Evolutionary conservation across 2,329 filamentous ascomycete species (phyloP).

Genomic region (Aspergillus flavus): DNA sequence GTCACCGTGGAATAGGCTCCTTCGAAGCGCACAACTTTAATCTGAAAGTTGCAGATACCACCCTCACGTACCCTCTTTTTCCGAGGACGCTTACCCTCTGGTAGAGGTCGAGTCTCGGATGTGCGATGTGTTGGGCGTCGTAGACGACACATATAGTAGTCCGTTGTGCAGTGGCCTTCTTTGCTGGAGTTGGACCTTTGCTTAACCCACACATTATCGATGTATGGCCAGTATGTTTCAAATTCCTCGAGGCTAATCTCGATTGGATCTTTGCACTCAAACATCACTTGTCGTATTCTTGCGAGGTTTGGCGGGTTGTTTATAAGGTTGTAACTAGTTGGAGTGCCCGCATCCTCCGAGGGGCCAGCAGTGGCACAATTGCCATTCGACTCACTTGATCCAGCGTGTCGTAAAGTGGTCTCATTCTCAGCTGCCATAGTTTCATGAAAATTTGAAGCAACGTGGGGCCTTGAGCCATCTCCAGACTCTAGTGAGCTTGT

Average conservation of each 20-base stretch:
- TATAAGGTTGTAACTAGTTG: constrained; percentile 35
- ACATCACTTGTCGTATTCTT: constrained; percentile 46
- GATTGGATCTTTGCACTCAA: constrained; percentile 49
- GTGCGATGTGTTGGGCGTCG: constrained; percentile 43
- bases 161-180: constrained; percentile 46
- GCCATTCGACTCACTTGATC: background rate
- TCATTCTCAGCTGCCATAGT: background rate
- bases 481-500: background rate
- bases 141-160: constrained; percentile 52
- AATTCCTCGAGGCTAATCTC: constrained; percentile 51
- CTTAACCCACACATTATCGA: constrained; percentile 55
- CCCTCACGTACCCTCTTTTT: constrained; percentile 50
- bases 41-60: constrained; percentile 50
- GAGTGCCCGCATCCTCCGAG: constrained; percentile 1
- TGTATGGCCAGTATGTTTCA: constrained; percentile 51
- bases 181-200: constrained; percentile 46
- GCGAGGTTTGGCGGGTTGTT: constrained; percentile 47
- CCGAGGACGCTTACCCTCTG: constrained; percentile 49
- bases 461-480: background rate
- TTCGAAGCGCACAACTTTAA: constrained; percentile 50
- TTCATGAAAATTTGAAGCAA: background rate
- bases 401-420: constrained; percentile 1
- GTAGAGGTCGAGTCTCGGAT: constrained; percentile 43
- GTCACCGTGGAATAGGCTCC: constrained; percentile 48
- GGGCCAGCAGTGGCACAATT: background rate